These are phyloP conservation scores for Colletotrichum sp. DNA, from an alignment of 2,329 filamentous ascomycete genomes.

Conservation along the genomic window DNA sequence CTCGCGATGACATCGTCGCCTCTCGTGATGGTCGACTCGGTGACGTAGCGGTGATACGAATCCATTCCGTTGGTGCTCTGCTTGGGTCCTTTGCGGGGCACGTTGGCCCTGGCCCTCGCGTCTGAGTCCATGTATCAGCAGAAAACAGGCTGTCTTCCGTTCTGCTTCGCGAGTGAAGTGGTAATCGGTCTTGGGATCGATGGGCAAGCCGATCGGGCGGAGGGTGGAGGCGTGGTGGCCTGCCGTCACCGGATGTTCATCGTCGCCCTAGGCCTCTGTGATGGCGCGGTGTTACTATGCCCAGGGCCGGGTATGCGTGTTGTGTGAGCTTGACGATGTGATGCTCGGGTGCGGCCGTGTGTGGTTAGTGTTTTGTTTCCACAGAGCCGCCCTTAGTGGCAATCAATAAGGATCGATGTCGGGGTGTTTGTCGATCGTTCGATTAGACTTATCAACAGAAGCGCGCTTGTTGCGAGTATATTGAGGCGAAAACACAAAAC, in stretches of 20 bases:
- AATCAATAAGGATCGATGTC: not conserved
- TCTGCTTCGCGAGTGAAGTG: not conserved
- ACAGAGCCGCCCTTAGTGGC: not conserved
- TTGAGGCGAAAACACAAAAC: not conserved
- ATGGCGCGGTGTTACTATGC: not conserved
- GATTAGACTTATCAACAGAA: not conserved
- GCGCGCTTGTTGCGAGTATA: conserved; percentile 4
- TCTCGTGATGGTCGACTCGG: conserved; percentile 1
- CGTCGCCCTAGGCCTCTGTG: not conserved
- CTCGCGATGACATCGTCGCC: not conserved
- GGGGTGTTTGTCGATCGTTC: conserved; percentile 13
- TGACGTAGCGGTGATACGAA: conserved; percentile 22
- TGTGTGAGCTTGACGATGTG: not conserved
- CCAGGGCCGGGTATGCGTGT: not conserved
- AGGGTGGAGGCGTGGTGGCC: not conserved
- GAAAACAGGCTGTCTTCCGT: not conserved
- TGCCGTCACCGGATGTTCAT: conserved; percentile 5
- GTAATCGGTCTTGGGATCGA: not conserved
- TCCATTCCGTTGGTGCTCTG: conserved; percentile 20
- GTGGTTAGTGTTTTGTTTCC: conserved; percentile 5
- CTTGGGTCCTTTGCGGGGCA: conserved; percentile 13
- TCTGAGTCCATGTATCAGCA: conserved; percentile 13
- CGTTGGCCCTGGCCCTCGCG: conserved; percentile 21
- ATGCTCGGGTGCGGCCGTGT: not conserved
- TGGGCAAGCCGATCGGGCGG: not conserved